Evolutionary conservation across 139 green algal genomes (phyloP).

Genomic region (Nannochloris sp.): DNA sequence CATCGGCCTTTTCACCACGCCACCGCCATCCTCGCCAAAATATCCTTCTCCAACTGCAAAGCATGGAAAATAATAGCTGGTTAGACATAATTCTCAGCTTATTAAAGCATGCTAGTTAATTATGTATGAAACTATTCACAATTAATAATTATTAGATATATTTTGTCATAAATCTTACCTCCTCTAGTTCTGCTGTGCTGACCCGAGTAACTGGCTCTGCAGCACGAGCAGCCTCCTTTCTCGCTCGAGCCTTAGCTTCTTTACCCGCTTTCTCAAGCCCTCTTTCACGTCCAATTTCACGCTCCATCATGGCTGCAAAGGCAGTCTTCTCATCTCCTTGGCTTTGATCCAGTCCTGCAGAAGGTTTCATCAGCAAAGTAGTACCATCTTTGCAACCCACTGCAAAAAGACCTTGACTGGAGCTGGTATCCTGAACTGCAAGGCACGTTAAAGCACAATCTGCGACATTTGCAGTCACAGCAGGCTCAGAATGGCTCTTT

Average conservation of each 20-base stretch:
- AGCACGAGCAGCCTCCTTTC: constrained; percentile 63
- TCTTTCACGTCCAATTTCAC: constrained; percentile 71
- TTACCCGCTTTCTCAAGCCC: constrained; percentile 87
- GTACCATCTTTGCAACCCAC: constrained; percentile 65
- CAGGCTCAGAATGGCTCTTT: constrained; percentile 85
- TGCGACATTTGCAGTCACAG: constrained; percentile 49
- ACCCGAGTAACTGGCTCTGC: constrained; percentile 49
- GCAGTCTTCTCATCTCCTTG: constrained; percentile 74
- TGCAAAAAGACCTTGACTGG: constrained; percentile 46
- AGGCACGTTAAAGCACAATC: not conserved
- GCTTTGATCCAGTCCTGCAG: constrained; percentile 54
- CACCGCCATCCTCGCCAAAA: constrained; percentile 10
- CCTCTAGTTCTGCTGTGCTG: constrained; percentile 53
- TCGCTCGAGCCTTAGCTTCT: constrained; percentile 70
- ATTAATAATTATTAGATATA: not conserved
- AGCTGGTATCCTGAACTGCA: constrained; percentile 19
- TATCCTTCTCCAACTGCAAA: constrained; percentile 35
- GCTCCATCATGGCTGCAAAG: constrained; percentile 58
- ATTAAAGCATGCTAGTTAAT: not conserved
- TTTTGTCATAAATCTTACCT: not conserved
- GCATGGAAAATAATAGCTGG: too few relatives aligned
- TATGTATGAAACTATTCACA: not conserved
- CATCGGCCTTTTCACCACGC: too few relatives aligned
- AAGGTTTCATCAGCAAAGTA: constrained; percentile 68
- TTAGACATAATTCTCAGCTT: too few relatives aligned